Percentiles rank a stretch among this genome's conserved stretches.
These are phyloP conservation scores for Xylariaceae sp. DNA, from an alignment of 2,329 filamentous ascomycete species.

Conservation along the genomic window DNA sequence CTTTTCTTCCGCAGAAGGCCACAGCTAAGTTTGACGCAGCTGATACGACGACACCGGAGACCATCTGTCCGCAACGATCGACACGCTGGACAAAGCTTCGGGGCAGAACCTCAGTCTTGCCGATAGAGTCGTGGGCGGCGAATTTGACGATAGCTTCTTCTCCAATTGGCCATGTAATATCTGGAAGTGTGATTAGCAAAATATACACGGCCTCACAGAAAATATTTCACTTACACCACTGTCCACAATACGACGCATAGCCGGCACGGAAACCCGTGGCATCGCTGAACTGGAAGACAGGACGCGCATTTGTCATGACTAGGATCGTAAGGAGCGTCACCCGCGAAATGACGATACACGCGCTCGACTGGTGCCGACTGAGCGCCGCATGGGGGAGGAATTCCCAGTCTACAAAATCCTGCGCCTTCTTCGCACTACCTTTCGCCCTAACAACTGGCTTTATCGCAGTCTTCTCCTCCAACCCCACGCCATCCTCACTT, in stretches of 20 bases:
- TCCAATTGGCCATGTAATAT: slow-evolving; percentile 33
- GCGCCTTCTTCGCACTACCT: neutral
- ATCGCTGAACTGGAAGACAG: slow-evolving; percentile 29
- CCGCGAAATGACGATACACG: slow-evolving; percentile 24
- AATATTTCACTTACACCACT: slow-evolving; percentile 23
- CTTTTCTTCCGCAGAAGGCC: slow-evolving; percentile 25
- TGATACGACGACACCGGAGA: slow-evolving; percentile 22
- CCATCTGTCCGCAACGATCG: slow-evolving; percentile 26
- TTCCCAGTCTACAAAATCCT: neutral
- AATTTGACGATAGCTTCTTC: slow-evolving; percentile 27
- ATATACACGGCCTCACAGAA: neutral
- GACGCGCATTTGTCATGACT: slow-evolving; percentile 26
- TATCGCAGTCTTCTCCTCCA: neutral
- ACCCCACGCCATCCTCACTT: slow-evolving; percentile 8
- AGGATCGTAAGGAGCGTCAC: slow-evolving; percentile 24
- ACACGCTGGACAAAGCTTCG: slow-evolving; percentile 22
- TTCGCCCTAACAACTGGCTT: slow-evolving; percentile 1
- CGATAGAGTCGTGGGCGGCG: slow-evolving; percentile 26
- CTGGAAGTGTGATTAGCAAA: slow-evolving; percentile 6
- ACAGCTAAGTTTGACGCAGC: slow-evolving; percentile 16
- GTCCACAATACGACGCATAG: slow-evolving; percentile 31
- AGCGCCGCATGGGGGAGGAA: slow-evolving; percentile 13
- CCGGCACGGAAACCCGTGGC: slow-evolving; percentile 30
- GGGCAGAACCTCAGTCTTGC: slow-evolving; percentile 23
- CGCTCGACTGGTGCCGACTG: slow-evolving; percentile 16